A percentile compares a stretch with the other conserved stretches of the same genome.
Evolutionary conservation across 2,329 filamentous ascomycete genomes (phyloP).

Genomic region (Hymenoscyphus fructigenus): DNA sequence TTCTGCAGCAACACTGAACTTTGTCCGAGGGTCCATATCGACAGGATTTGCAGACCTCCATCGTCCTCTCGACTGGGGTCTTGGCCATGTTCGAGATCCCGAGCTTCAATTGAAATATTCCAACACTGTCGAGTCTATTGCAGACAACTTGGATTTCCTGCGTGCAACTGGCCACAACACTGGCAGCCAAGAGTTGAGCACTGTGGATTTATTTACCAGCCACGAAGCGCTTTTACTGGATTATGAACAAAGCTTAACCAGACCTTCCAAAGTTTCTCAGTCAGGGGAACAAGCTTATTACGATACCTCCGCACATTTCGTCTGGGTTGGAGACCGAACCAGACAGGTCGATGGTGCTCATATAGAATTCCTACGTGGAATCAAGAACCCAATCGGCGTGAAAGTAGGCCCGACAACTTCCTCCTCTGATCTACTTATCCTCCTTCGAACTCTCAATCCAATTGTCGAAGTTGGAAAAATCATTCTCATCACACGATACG

Average conservation of each 20-base stretch:
- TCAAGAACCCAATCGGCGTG: conserved; percentile 93
- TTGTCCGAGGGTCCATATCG: conserved; percentile 77
- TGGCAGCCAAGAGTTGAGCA: conserved; percentile 73
- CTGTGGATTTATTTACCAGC: conserved; percentile 91
- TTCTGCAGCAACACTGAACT: conserved; percentile 92
- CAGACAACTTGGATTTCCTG: conserved; percentile 91
- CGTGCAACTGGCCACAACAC: conserved; percentile 88
- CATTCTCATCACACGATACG: conserved; percentile 94
- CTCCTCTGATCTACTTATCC: conserved; percentile 68
- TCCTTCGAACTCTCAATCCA: conserved; percentile 87
- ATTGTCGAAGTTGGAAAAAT: conserved; percentile 82
- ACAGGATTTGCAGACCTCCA: conserved; percentile 93
- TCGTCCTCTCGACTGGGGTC: conserved; percentile 88
- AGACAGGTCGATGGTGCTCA: conserved; percentile 90
- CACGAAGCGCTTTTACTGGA: conserved; percentile 93
- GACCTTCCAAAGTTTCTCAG: conserved; percentile 65
- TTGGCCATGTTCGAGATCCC: conserved; percentile 86
- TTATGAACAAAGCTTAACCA: conserved; percentile 87
- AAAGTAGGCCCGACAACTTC: conserved; percentile 91
- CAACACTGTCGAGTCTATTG: conserved; percentile 79
- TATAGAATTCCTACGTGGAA: conserved; percentile 95
- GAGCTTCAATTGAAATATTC: conserved; percentile 83
- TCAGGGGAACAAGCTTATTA: conserved; percentile 63
- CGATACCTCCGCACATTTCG: conserved; percentile 92
- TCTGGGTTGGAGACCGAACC: conserved; percentile 98